Evolutionary conservation across 176 grass and related monocot species (phyloP), one percentile per base, ranked within the genome.

Genomic region (Elymus sibiricus): DNA sequence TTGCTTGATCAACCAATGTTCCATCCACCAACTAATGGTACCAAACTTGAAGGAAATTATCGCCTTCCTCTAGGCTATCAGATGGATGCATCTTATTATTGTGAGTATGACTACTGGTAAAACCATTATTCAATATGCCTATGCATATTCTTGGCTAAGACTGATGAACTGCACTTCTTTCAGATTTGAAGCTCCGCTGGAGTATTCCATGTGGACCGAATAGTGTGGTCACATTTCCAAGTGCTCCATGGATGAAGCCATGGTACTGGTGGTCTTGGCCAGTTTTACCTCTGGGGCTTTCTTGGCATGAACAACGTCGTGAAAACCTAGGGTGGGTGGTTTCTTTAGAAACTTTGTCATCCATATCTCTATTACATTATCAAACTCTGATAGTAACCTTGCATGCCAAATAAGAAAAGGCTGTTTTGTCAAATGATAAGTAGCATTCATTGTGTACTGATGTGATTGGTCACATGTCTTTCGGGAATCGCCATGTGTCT

Each of bases 181-280:
- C 79, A 97, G 95, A 97, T 92, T 81, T 97, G 59, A 97, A 97
- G 90, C 92, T 97, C 80, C 87, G 90, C 42, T 97, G 95, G 95
- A 97, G 89, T 88, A 94, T 97, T 73, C 95, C 95, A 2, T 97
- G 95, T 82, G 95, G 95, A 63, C 95, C 95, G 0, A 97, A 97
- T 84, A 97, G 92, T 59, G 95, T 97, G 22, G 89, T 97, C 62
- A 97, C 95, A 65, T 97, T 97, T 81, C 95, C 95, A 3, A 94
- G 95, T 46, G 95, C 95, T 39, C 95, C 92, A 60, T 97, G 92
- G 95, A 87, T 97, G 64, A 97, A 97, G 83, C 95, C 95, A 87
- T 97, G 95, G 95, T 97, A 97, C 73, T 97, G 95, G 95, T 97
- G 92, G 95, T 93, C 95, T 87, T 97, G 95, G 92, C 95, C 95